phyloP scores from a whole-genome alignment of 345 rosid species.

The Capsella bursapastoris region DNA sequence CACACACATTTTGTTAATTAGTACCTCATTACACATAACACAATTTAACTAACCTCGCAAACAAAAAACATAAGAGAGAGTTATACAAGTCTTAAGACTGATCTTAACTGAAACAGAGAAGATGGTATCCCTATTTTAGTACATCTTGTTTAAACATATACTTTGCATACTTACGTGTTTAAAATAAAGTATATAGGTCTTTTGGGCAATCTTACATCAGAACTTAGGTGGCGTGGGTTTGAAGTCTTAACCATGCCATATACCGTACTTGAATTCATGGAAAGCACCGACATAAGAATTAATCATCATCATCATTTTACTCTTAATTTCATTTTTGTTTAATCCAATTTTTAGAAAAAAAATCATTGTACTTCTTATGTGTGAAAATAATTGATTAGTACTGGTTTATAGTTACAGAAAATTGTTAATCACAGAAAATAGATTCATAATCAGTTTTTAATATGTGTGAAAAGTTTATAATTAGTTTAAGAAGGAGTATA shows the following conservation, averaged over 20 bases:
- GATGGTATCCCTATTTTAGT: background rate
- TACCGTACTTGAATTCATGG: constrained; percentile 28
- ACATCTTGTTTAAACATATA: background rate
- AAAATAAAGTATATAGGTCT: background rate
- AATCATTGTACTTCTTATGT: too few species aligned
- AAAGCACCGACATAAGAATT: background rate
- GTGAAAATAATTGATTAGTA: too few species aligned
- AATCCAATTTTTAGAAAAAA: too few species aligned
- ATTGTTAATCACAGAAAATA: too few species aligned
- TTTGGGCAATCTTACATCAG: constrained; percentile 19
- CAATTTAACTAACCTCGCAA: background rate
- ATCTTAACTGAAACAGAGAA: background rate
- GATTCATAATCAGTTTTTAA: too few species aligned
- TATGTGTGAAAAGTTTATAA: too few species aligned
- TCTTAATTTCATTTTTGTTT: too few species aligned
- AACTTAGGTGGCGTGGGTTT: constrained; percentile 37
- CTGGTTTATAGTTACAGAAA: too few species aligned
- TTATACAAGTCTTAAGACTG: background rate
- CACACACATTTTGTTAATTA: background rate
- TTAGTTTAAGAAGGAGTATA: too few species aligned
- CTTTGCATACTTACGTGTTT: constrained; percentile 14
- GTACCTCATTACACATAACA: background rate
- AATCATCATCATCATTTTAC: background rate
- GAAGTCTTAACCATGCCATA: constrained; percentile 29
- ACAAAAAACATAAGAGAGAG: background rate